Evolutionary conservation across 768 basidiomycete species (phyloP).

Genomic region (Ramaria sp.): DNA sequence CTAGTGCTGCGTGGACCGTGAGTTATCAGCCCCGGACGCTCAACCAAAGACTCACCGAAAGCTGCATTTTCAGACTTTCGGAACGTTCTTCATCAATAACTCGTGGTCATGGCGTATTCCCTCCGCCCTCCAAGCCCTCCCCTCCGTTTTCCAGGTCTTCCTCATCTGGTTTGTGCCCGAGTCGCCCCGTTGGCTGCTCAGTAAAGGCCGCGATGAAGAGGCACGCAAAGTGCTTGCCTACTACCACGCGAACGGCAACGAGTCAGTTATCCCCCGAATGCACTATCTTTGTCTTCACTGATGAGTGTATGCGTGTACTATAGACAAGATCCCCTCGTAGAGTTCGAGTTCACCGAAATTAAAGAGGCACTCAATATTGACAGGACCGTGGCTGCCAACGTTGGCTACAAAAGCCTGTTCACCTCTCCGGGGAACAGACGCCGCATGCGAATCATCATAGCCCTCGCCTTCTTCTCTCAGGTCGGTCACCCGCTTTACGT

Average conservation of each 20-base stretch:
- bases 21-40: not conserved
- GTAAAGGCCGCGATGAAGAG: conserved; percentile 59
- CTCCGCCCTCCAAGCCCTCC: conserved; percentile 46
- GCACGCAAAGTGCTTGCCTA: conserved; percentile 31
- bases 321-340: conserved; percentile 43
- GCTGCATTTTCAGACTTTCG: not conserved
- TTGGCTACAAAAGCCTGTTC: conserved; percentile 64
- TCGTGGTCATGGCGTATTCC: conserved; percentile 63
- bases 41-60: not conserved
- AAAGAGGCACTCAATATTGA: conserved; percentile 41
- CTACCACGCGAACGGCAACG: conserved; percentile 45
- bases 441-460: conserved; percentile 68
- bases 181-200: conserved; percentile 74
- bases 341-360: conserved; percentile 57
- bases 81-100: conserved; percentile 5
- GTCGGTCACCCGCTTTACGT: conserved; percentile 4
- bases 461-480: conserved; percentile 75
- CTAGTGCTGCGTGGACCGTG: conserved; percentile 6
- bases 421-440: conserved; percentile 59
- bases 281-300: not conserved
- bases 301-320: conserved; percentile 9
- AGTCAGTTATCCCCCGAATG: conserved; percentile 1
- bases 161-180: conserved; percentile 67
- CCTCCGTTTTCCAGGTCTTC: conserved; percentile 39
- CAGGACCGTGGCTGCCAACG: conserved; percentile 36